These are phyloP conservation scores for Ophiorrhiza pumila DNA, from an alignment of 257 asterid genomes.

Conservation along the genomic window DNA sequence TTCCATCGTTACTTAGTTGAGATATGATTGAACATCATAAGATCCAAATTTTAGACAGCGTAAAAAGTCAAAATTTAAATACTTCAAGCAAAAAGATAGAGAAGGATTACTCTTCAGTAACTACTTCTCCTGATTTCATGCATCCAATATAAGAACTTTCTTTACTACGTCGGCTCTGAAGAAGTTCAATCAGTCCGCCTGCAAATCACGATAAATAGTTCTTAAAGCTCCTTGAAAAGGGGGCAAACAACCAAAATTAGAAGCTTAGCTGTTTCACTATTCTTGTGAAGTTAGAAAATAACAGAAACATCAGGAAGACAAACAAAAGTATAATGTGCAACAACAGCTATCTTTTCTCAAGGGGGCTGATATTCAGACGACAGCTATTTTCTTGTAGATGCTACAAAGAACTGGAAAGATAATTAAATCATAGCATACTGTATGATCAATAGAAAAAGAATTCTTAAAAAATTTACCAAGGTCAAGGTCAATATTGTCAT, in stretches of 20 bases:
- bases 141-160: slow-evolving; percentile 84
- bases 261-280: not conserved
- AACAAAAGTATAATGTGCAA: not conserved
- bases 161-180: slow-evolving; percentile 62
- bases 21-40: not conserved
- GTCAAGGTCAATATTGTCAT: slow-evolving; percentile 68
- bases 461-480: slow-evolving; percentile 44
- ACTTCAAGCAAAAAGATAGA: not conserved
- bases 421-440: not conserved
- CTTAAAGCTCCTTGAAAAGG: not conserved
- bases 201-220: slow-evolving; percentile 6
- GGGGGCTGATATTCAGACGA: slow-evolving; percentile 6
- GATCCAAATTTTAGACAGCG: not conserved
- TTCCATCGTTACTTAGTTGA: not conserved
- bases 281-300: not conserved
- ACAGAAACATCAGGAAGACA: not conserved
- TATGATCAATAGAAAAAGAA: not conserved
- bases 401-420: not conserved
- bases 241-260: not conserved
- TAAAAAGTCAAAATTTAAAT: not conserved
- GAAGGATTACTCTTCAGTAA: slow-evolving; percentile 70
- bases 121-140: slow-evolving; percentile 93
- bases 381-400: not conserved
- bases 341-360: not conserved
- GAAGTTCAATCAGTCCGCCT: slow-evolving; percentile 76